Conservation (phyloP, 352 stramenopile genomes). For the Pythium dissotocum region DNA sequence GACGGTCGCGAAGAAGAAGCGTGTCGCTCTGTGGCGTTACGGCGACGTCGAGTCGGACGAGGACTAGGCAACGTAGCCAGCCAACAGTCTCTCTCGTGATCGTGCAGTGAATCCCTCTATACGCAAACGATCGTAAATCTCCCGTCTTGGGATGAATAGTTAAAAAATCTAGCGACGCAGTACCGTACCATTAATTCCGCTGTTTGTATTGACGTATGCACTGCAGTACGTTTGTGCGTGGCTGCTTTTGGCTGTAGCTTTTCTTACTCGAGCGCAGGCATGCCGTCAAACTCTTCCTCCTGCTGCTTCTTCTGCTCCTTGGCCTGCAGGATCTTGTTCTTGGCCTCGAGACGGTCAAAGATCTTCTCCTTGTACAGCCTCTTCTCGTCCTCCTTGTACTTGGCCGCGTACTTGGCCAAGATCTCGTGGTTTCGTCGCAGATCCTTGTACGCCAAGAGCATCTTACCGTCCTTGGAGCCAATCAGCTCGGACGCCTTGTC, state of each 20-base stretch:
- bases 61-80: slow-evolving; percentile 39
- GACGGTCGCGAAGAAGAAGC: slow-evolving; percentile 90
- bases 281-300: slow-evolving; percentile 79
- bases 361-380: slow-evolving; percentile 90
- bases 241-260: too few relatives aligned
- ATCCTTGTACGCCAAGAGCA: slow-evolving; percentile 56
- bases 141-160: slow-evolving; percentile 16
- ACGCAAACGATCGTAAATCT: not conserved
- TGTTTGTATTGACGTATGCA: not conserved
- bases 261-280: slow-evolving; percentile 74
- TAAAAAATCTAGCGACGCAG: slow-evolving; percentile 7
- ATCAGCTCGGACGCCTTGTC: slow-evolving; percentile 58
- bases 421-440: slow-evolving; percentile 70
- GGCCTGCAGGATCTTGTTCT: slow-evolving; percentile 76
- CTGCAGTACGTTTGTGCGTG: too few relatives aligned
- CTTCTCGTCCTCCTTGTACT: slow-evolving; percentile 88
- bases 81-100: slow-evolving; percentile 3
- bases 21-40: slow-evolving; percentile 95
- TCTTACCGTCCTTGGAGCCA: slow-evolving; percentile 42
- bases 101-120: slow-evolving; percentile 1
- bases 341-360: slow-evolving; percentile 79
- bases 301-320: slow-evolving; percentile 66
- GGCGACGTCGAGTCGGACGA: slow-evolving; percentile 97
- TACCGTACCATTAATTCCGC: not conserved
- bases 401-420: slow-evolving; percentile 54